These are phyloP conservation scores for Aspergillus versicolor DNA, from an alignment of 2,329 filamentous ascomycete genomes.

Conservation along the genomic window DNA sequence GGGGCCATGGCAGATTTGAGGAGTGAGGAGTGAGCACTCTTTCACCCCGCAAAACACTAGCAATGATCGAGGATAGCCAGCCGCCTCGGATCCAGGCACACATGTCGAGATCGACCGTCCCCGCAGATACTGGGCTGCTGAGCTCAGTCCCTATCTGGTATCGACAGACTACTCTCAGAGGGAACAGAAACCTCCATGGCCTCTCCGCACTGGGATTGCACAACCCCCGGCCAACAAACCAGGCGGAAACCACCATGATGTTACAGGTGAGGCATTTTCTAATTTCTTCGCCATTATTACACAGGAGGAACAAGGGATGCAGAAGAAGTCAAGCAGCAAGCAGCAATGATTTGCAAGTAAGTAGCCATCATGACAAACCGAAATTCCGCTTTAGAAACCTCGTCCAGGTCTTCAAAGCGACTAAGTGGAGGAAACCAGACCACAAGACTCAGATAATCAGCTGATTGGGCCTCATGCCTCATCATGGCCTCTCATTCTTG, in stretches of 20 bases:
- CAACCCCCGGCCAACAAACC: not conserved
- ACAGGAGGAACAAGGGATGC: conserved; percentile 18
- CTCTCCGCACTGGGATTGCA: too few relatives aligned
- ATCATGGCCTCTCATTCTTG: not conserved
- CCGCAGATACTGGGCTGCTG: conserved; percentile 13
- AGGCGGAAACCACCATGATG: not conserved
- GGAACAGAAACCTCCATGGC: too few relatives aligned
- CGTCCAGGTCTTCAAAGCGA: conserved; percentile 15
- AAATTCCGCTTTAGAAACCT: conserved; percentile 17
- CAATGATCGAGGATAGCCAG: conserved; percentile 16
- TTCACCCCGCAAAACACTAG: conserved; percentile 21
- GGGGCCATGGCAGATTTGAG: not conserved
- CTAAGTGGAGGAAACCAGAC: conserved; percentile 20
- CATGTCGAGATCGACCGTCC: conserved; percentile 21
- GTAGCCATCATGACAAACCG: conserved; percentile 26
- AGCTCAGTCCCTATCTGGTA: conserved; percentile 3
- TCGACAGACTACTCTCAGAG: not conserved
- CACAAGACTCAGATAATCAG: conserved; percentile 19
- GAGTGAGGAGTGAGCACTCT: not conserved
- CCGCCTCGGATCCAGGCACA: conserved; percentile 19
- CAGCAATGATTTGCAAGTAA: conserved; percentile 24
- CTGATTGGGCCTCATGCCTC: conserved; percentile 15
- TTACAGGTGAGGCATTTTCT: conserved; percentile 22
- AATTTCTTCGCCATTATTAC: conserved; percentile 14
- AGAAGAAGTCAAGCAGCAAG: conserved; percentile 3